Conservation (phyloP, 2,329 filamentous ascomycete genomes). For the Colletotrichum aenigma region DNA sequence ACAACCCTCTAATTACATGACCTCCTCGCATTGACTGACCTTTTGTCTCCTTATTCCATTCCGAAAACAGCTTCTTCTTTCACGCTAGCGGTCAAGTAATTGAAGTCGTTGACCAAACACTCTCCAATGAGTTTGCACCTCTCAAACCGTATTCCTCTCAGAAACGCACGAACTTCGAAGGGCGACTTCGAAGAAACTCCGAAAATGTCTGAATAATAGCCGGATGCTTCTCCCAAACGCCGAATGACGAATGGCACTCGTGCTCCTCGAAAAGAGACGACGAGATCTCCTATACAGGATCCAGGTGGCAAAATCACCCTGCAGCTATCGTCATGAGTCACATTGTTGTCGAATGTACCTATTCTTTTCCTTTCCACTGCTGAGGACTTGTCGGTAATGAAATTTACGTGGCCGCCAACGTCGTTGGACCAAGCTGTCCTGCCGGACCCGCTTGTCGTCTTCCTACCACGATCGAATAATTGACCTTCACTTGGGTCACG, state of each 20-base stretch:
- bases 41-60: neutral
- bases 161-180: neutral
- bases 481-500: neutral
- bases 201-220: neutral
- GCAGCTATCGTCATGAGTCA: too few species aligned
- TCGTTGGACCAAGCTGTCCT: neutral
- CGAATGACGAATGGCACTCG: neutral
- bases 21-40: neutral
- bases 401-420: fast-evolving
- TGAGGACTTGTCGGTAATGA: neutral
- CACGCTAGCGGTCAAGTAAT: neutral
- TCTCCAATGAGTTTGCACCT: neutral
- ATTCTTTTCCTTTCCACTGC: neutral
- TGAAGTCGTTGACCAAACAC: neutral
- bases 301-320: neutral
- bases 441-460: neutral
- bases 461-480: neutral
- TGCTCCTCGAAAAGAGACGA: neutral
- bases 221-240: neutral
- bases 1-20: neutral
- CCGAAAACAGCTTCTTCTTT: neutral
- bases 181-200: neutral
- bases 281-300: neutral
- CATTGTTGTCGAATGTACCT: neutral
- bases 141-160: neutral